Evolutionary conservation across 805 yeast genomes (phyloP).

Genomic region (Zygosaccharomyces rouxii): DNA sequence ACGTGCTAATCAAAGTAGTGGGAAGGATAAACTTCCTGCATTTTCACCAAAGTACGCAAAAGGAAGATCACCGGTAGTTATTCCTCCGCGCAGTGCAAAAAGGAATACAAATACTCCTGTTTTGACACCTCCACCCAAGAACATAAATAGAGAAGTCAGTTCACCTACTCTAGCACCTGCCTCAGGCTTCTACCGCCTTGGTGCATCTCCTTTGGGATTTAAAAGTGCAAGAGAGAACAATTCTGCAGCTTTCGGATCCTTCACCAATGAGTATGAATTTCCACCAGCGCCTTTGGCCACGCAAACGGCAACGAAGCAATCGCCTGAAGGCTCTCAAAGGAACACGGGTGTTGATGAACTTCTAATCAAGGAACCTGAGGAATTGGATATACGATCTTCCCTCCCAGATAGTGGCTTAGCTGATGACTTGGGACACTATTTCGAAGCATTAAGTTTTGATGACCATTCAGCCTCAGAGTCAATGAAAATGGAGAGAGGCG

Average conservation of each 20-base stretch:
- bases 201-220: neutral
- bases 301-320: neutral
- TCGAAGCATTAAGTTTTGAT: slow-evolving; percentile 15
- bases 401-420: slow-evolving; percentile 14
- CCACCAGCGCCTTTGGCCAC: slow-evolving; percentile 2
- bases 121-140: slow-evolving; percentile 2
- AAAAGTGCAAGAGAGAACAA: neutral
- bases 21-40: neutral
- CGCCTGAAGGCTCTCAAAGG: neutral
- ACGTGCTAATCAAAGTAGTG: neutral
- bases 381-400: slow-evolving; percentile 8
- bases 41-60: neutral
- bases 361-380: neutral
- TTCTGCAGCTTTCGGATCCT: neutral
- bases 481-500: neutral
- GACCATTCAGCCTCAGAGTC: slow-evolving; percentile 11
- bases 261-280: neutral
- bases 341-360: neutral
- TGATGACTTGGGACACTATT: slow-evolving; percentile 17
- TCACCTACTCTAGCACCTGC: neutral
- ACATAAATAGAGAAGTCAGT: neutral
- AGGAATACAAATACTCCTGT: neutral
- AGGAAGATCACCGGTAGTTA: neutral
- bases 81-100: slow-evolving; percentile 1
- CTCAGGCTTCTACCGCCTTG: neutral